A percentile compares a stretch with the other conserved stretches of the same genome.
These are phyloP conservation scores for Naumovozyma castellii DNA, from an alignment of 805 yeast species.

Conservation along the genomic window DNA sequence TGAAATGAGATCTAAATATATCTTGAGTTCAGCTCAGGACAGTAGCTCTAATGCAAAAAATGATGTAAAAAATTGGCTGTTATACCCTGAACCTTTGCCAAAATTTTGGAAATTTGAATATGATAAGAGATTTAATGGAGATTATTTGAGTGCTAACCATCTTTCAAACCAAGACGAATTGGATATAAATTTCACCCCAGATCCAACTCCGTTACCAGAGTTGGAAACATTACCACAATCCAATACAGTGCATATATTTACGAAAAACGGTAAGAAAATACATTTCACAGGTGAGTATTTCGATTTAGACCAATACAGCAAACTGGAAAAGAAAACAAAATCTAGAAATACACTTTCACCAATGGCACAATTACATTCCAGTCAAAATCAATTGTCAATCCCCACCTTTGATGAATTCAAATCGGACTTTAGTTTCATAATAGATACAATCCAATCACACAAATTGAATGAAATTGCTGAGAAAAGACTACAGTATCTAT, in stretches of 20 bases:
- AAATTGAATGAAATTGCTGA: constrained; percentile 15
- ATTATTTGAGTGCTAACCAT: neutral
- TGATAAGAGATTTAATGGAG: constrained; percentile 23
- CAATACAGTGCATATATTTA: neutral
- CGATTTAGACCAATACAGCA: constrained; percentile 25
- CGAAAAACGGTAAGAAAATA: constrained; percentile 1
- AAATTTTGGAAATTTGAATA: constrained; percentile 35
- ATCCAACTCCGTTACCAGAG: neutral
- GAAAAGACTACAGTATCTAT: constrained; percentile 26
- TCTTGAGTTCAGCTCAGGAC: constrained; percentile 53
- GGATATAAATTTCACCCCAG: neutral
- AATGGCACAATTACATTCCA: too few relatives aligned
- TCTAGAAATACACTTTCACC: too few relatives aligned
- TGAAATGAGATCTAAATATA: constrained; percentile 57
- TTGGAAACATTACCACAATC: neutral
- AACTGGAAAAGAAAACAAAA: constrained; percentile 5
- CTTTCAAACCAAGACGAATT: neutral
- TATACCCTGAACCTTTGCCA: constrained; percentile 68
- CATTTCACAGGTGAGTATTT: constrained; percentile 31
- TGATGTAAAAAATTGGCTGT: constrained; percentile 48
- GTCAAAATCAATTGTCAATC: constrained; percentile 1
- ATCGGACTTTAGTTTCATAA: constrained; percentile 22
- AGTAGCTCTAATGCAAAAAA: constrained; percentile 68
- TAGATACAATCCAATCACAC: constrained; percentile 14
- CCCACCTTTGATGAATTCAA: constrained; percentile 28